Evolutionary conservation across 108 stramenopile species (phyloP).

Genomic region (Cyclotella atomus): DNA sequence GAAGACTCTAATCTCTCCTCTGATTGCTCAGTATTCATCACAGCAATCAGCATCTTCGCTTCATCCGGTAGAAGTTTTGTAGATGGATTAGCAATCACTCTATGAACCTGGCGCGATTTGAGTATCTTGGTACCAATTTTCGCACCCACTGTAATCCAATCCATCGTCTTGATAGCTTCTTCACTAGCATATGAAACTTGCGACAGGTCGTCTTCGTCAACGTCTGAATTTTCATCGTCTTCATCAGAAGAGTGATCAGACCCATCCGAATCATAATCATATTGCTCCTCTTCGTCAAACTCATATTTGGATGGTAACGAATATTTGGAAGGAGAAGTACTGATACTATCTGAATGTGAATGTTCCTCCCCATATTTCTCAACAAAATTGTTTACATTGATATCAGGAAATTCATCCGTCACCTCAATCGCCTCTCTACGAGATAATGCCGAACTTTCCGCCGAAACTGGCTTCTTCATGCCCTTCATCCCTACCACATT

Average conservation of each 20-base stretch:
- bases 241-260: conserved; percentile 9
- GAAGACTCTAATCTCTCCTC: conserved; percentile 2
- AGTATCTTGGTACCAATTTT: conserved; percentile 80
- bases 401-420: conserved; percentile 26
- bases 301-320: conserved; percentile 5
- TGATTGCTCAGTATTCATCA: conserved; percentile 7
- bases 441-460: conserved; percentile 8
- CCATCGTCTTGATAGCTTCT: conserved; percentile 30
- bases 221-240: background rate
- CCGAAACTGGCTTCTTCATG: conserved; percentile 17
- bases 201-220: conserved; percentile 14
- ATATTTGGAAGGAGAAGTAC: background rate
- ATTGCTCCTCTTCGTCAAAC: background rate
- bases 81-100: conserved; percentile 49
- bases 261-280: background rate
- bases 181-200: conserved; percentile 15
- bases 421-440: conserved; percentile 35
- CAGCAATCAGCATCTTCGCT: conserved; percentile 40
- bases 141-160: conserved; percentile 82
- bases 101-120: conserved; percentile 71
- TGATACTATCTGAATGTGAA: background rate
- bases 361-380: background rate
- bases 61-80: conserved; percentile 31
- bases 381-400: background rate
- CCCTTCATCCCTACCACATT: background rate